A percentile compares a stretch with the other conserved stretches of the same genome.
Evolutionary conservation across 495 filamentous ascomycete genomes (phyloP).

Genomic region (Penicillium alfredii): DNA sequence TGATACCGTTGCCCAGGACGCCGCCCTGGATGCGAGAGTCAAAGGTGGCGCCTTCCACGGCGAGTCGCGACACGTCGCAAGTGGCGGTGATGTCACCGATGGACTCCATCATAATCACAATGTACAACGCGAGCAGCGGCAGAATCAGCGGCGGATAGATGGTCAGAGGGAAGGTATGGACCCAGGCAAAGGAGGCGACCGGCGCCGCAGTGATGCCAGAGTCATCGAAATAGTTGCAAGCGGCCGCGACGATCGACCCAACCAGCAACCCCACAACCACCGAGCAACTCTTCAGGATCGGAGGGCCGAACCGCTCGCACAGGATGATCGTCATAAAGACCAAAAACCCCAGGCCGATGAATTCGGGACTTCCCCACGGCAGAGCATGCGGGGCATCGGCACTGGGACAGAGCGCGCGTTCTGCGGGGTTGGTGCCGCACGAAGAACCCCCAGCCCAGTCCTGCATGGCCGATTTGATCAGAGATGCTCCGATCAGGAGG

Average conservation of each 20-base stretch:
- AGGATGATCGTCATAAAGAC: constrained; percentile 88
- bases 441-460: constrained; percentile 80
- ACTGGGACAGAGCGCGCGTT: constrained; percentile 62
- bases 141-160: constrained; percentile 82
- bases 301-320: constrained; percentile 77
- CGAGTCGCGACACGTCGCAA: constrained; percentile 74
- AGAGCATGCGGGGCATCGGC: constrained; percentile 70
- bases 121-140: constrained; percentile 78
- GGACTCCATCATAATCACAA: constrained; percentile 83
- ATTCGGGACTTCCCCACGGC: constrained; percentile 82
- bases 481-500: constrained; percentile 65
- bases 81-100: constrained; percentile 63
- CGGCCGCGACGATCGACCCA: constrained; percentile 82
- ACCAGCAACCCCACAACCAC: constrained; percentile 78
- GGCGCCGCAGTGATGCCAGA: constrained; percentile 64
- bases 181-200: constrained; percentile 82
- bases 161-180: constrained; percentile 73
- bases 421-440: constrained; percentile 52
- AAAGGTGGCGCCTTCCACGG: constrained; percentile 73
- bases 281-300: constrained; percentile 67
- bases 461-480: constrained; percentile 72
- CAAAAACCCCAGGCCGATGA: constrained; percentile 83
- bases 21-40: constrained; percentile 90
- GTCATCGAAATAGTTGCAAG: constrained; percentile 75
- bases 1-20: constrained; percentile 68